Base-by-base conservation (phyloP, 2,329 filamentous ascomycete genomes). In the Colletotrichum abscissum region DNA sequence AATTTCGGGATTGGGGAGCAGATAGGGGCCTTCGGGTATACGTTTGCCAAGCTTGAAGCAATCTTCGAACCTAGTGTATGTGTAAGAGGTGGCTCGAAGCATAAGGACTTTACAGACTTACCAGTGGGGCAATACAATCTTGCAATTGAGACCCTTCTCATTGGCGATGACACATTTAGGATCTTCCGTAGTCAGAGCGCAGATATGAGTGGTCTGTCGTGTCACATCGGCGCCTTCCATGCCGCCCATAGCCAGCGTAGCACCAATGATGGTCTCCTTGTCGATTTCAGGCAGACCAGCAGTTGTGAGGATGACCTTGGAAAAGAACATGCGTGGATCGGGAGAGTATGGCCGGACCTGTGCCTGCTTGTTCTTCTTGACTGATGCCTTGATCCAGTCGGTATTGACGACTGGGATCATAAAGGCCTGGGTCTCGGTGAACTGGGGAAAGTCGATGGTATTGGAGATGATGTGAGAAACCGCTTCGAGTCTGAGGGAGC, bases 101-200 rank as follows among this genome's bases (percentile, higher is more conserved):
- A 35, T 42, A 11, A 6, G 26, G n/a, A 26, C 14, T 9, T 14
- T 42, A 2, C 28, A 22, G 55, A 56, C 67, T 19, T 49, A 95
- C 94, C 97, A 98, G 80, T 98, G 97, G 49, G 97, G 97, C 65
- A 99, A 87, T 22, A 99, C 94, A 72, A 98, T 93, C 82, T 95
- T 95, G 82, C 91, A 91, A 67, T 91, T 91, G 67, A 94, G 86
- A 2, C 88, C 89, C 81, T 92, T 97, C 9, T 88, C 85, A 56
- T 86, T 76, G 1, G 92, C 93, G 67, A 90, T 80, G 74, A 88
- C 80, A 74, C 92, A 93, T 80, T 95, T 95, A 3, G 91, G 89
- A 69, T 95, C 90, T 42, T 95, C 92, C 81, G 93, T 87, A 5
- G 90, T 91, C 74, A 98, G 85, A 5, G 96, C 94, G 73, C 97